These are phyloP conservation scores for Fusarium sp. DNA, from an alignment of 2,329 filamentous ascomycete species.

Conservation along the genomic window DNA sequence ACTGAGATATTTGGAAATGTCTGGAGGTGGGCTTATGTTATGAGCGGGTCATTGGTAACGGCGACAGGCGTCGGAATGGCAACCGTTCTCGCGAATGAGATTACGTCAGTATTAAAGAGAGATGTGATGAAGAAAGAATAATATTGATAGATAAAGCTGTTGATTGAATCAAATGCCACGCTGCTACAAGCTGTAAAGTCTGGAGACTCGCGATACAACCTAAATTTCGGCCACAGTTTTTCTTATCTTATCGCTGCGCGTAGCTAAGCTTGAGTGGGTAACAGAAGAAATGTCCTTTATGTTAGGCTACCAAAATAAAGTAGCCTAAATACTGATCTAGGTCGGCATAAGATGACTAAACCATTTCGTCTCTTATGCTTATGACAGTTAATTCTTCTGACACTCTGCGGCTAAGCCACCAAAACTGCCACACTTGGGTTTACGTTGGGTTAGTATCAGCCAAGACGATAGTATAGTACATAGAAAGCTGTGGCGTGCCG, in stretches of 20 bases:
- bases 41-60: slow-evolving; percentile 1
- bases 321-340: too few relatives aligned
- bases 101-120: not conserved
- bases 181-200: slow-evolving; percentile 6
- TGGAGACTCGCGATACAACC: slow-evolving; percentile 24
- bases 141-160: slow-evolving; percentile 27
- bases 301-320: too few relatives aligned
- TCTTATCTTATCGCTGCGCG: slow-evolving; percentile 45
- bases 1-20: not conserved
- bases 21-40: not conserved
- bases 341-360: too few relatives aligned
- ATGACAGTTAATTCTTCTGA: too few relatives aligned
- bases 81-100: not conserved
- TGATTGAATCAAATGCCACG: slow-evolving; percentile 26
- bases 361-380: too few relatives aligned
- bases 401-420: not conserved
- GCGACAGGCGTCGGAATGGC: not conserved
- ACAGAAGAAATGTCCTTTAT: too few relatives aligned
- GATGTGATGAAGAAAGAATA: slow-evolving; percentile 2
- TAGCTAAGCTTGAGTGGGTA: not conserved
- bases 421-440: not conserved
- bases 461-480: not conserved
- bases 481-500: not conserved
- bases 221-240: slow-evolving; percentile 31
- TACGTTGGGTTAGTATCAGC: not conserved